Conservation (phyloP, 805 yeast species). For the Schwanniomyces occidentalis region DNA sequence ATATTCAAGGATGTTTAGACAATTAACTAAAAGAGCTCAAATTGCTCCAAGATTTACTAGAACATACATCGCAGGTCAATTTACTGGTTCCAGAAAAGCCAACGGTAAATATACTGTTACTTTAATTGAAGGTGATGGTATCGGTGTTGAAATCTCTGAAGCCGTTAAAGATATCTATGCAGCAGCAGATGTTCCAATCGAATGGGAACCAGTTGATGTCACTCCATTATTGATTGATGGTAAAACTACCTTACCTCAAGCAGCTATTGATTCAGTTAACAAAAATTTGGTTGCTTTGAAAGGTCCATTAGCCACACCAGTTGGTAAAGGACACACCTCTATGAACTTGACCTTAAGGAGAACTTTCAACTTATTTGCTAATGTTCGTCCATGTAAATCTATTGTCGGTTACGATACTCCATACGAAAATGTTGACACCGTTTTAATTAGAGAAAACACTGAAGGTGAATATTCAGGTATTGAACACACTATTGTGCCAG, state of each 20-base stretch:
- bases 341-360: conserved; percentile 96
- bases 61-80: conserved; percentile 61
- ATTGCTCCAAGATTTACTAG: conserved; percentile 36
- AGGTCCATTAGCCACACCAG: conserved; percentile 98
- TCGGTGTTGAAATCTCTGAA: conserved; percentile 91
- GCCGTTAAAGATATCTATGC: conserved; percentile 90
- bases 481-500: conserved; percentile 97
- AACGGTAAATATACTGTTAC: conserved; percentile 92
- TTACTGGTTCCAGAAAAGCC: conserved; percentile 61
- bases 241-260: conserved; percentile 88
- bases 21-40: conserved; percentile 25
- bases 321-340: conserved; percentile 98
- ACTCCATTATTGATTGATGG: conserved; percentile 91
- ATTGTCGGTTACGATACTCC: conserved; percentile 93
- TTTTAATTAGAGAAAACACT: conserved; percentile 97
- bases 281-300: conserved; percentile 92
- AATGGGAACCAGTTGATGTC: conserved; percentile 96
- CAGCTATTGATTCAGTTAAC: conserved; percentile 90
- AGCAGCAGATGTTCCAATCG: conserved; percentile 94
- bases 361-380: conserved; percentile 94
- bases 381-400: conserved; percentile 95
- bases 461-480: conserved; percentile 99
- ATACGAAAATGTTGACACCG: conserved; percentile 86
- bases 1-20: conserved; percentile 32
- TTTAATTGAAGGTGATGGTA: conserved; percentile 98